A percentile compares a stretch with the other conserved stretches of the same genome.
phyloP scores from a whole-genome alignment of 2,329 filamentous ascomycete species.

The Rutstroemia sp. region DNA sequence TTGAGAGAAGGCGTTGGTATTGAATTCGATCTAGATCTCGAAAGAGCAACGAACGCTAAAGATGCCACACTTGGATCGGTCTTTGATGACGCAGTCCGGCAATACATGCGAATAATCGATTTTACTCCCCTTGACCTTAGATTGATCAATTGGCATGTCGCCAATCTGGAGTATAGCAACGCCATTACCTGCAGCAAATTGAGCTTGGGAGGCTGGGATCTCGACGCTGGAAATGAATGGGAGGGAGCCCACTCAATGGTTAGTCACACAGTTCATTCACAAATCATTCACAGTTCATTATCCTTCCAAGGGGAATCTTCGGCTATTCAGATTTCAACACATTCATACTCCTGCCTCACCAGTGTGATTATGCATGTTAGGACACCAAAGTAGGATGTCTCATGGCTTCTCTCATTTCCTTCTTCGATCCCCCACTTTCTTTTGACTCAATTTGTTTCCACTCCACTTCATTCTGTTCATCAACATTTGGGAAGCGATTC shows the following conservation, averaged over 20 bases:
- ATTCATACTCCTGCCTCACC: no score
- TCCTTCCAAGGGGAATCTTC: no score
- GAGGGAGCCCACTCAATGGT: conserved; percentile 92
- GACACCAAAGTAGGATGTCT: no score
- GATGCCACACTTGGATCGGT: conserved; percentile 80
- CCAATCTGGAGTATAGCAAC: conserved; percentile 96
- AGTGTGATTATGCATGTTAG: no score
- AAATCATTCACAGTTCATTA: no score
- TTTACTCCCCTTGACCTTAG: conserved; percentile 81
- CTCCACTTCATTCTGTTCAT: no score
- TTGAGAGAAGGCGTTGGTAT: conserved; percentile 57
- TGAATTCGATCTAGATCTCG: conserved; percentile 64
- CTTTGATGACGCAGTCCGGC: conserved; percentile 82
- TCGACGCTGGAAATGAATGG: conserved; percentile 96
- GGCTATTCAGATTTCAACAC: no score
- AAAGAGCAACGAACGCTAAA: conserved; percentile 49
- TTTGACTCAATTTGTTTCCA: no score
- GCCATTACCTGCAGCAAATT: conserved; percentile 80
- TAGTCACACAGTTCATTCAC: no score
- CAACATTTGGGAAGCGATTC: no score
- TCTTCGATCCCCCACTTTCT: no score
- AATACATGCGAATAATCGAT: conserved; percentile 79
- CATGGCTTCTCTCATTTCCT: no score
- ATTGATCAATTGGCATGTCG: conserved; percentile 95
- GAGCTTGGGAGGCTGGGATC: conserved; percentile 89